Base-by-base conservation (phyloP, 2,329 filamentous ascomycete species). In the Penicillium sp. region DNA sequence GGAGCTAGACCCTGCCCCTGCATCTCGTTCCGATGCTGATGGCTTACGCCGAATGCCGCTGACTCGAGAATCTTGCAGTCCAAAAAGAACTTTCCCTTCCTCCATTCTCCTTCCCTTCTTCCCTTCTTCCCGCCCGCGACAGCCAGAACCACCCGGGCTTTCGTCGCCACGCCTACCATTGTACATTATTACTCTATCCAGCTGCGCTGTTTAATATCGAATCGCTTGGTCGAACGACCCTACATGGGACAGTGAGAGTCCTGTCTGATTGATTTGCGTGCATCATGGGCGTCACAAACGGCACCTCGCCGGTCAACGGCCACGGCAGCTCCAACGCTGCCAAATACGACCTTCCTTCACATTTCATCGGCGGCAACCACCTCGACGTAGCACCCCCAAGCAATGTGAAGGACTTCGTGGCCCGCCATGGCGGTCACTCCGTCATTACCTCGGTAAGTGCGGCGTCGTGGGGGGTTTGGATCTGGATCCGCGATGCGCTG, bases 301-400 rank as follows among this genome's bases (percentile, higher is more conserved):
- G 59, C 44, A 51, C 53, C 41, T 40, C 53, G 28, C 41, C 51
- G 30, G 59, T 68, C 51, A 80, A 80, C 59, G 78, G 76, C 61
- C 64, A 71, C 36, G 67, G 71, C 41, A 78, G 77, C 61, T 82
- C 84, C 40, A 89, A 86, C 65, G 81, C 88, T 52, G 83, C 88
- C 56, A 88, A 86, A 72, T 81, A 87, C 75, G 83, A 86, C 53
- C 70, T 98, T 49, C 81, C 89, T 49, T 78, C 88, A 70, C 93
- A 98, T 76, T 98, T 97, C 72, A 94, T 97, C 67, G 93, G 93
- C 59, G 91, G 93, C 51, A 96, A 95, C 75, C 80, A 83, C 64
- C 72, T 98, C 50, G 82, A 81, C 51, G 85, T 85, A 64, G 93
- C 93, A 35, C 72, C 86, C 30, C 79, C 89, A 25, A 85, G 90